Conservation (phyloP, 2,329 filamentous ascomycete species). For the Paracoccidioides lutzii region DNA sequence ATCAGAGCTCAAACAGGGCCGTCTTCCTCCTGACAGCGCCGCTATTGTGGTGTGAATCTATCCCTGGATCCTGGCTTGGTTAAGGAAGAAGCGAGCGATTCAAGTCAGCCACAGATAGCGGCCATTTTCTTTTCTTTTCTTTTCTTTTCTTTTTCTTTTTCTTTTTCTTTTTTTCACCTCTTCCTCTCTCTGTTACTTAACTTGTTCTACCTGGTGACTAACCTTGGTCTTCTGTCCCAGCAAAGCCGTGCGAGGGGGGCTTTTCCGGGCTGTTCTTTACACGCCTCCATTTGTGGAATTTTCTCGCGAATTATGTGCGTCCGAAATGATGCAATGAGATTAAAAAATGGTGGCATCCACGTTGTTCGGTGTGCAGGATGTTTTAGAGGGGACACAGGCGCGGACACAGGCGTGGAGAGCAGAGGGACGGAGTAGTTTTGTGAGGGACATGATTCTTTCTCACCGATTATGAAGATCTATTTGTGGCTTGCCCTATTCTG, state of each 20-base stretch:
- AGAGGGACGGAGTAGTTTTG: background rate
- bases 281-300: background rate
- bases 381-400: background rate
- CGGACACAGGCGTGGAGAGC: background rate
- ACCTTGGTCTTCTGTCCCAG: constrained; percentile 5
- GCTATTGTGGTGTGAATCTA: background rate
- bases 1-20: background rate
- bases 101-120: background rate
- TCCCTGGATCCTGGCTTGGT: background rate
- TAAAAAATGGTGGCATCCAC: constrained; percentile 7
- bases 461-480: constrained; percentile 1
- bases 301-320: constrained; percentile 5
- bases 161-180: background rate
- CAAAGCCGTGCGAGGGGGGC: constrained; percentile 9
- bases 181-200: background rate
- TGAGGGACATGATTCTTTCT: background rate
- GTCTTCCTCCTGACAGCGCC: background rate
- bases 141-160: background rate
- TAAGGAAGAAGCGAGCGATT: background rate
- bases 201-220: background rate
- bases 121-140: background rate
- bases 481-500: background rate
- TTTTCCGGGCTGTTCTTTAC: background rate
- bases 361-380: background rate
- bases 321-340: constrained; percentile 10